Base-by-base conservation (phyloP, 2,329 filamentous ascomycete species). In the Diplodia scrobiculata region DNA sequence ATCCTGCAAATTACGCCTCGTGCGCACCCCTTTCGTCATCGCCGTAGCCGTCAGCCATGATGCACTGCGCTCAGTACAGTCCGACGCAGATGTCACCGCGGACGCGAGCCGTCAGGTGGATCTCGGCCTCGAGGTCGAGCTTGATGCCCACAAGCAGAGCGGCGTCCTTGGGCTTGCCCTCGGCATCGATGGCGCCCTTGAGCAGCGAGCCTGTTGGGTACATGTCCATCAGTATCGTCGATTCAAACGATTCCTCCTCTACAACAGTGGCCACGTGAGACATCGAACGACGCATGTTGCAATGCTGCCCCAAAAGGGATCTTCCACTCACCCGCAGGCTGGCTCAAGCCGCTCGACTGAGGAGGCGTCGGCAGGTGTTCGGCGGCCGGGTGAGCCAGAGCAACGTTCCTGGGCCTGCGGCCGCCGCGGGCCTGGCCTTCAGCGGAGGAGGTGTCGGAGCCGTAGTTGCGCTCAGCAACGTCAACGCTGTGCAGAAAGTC, bases 81-180 rank as follows among this genome's bases (percentile, higher is more conserved):
- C 84, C 84, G 68, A 88, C 81, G 21, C 82, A 81, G 71, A 87
- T 86, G 73, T 88, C 86, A 80, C 86, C 85, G 52, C 84, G 80
- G 68, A 87, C 80, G 63, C 85, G 77, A 55, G 86, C 85, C 27
- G 85, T 87, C 69, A 87, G 75, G 73, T 88, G 84, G 50, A 87
- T 83, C 73, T 87, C 85, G 17, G 85, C 85, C 73, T 88, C 85
- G 25, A 87, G 77, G 72, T 88, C 86, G 45, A 88, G 79, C 79
- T 88, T 87, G 78, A 87, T 87, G 66, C 85, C 85, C 36, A 88
- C 79, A 70, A 87, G 79, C 50, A 87, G 79, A 1, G 84, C 84
- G 5, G 86, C 84, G 51, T 83, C 76, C 76, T 86, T 87, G 67
- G 84, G 78, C 70, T 84, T 83, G 67, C 86, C 85, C 64, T 86